Conservation (phyloP, 129 eudicot species). For the Tagetes patula region DNA sequence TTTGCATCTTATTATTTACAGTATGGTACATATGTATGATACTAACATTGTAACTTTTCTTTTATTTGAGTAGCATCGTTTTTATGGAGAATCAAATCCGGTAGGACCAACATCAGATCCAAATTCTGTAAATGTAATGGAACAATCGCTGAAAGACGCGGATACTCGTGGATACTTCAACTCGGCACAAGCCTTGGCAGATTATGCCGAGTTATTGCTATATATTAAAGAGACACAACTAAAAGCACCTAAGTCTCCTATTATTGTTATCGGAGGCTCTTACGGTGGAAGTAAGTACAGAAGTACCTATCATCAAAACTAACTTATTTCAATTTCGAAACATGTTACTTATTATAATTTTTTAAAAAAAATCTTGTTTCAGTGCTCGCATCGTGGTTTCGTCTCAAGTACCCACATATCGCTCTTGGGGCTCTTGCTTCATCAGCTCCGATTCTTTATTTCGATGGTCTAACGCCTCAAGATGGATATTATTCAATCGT, state of each 20-base stretch:
- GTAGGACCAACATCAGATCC: slow-evolving; percentile 48
- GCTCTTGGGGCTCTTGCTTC: slow-evolving; percentile 83
- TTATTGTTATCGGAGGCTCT: slow-evolving; percentile 77
- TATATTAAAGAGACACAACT: slow-evolving; percentile 44
- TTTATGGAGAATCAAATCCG: slow-evolving; percentile 61
- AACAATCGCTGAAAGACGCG: slow-evolving; percentile 46
- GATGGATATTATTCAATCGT: slow-evolving; percentile 56
- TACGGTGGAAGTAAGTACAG: slow-evolving; percentile 79
- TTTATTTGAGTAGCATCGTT: slow-evolving; percentile 34
- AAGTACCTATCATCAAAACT: not conserved
- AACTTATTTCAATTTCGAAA: not conserved
- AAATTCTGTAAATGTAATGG: slow-evolving; percentile 34
- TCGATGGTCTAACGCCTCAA: slow-evolving; percentile 55
- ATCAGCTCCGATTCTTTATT: slow-evolving; percentile 78
- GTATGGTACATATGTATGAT: too few species aligned
- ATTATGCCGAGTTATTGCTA: slow-evolving; percentile 64
- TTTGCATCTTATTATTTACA: too few species aligned
- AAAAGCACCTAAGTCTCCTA: slow-evolving; percentile 53
- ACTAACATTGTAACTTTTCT: too few species aligned
- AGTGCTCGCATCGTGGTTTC: slow-evolving; percentile 90
- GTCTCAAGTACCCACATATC: slow-evolving; percentile 83
- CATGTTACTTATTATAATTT: not conserved
- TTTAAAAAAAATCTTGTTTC: slow-evolving; percentile 5
- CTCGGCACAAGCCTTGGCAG: slow-evolving; percentile 88
- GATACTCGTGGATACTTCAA: slow-evolving; percentile 60